Base-by-base conservation (phyloP, 768 basidiomycete species). In the Suillus brevipes region DNA sequence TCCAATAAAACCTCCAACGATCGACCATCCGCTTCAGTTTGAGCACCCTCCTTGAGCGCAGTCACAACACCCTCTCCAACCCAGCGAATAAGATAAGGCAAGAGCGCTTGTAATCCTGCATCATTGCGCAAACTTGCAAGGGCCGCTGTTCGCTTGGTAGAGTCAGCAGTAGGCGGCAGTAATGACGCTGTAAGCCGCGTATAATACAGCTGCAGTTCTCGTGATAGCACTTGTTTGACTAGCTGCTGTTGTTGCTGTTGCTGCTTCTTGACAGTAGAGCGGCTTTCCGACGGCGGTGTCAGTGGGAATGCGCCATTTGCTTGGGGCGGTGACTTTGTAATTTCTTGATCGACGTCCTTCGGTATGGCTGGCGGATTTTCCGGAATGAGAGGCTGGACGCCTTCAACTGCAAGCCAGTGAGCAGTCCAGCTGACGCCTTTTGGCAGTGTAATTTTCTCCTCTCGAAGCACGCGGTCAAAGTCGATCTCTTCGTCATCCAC, bases 361-460 rank as follows among this genome's bases (percentile, higher is more conserved):
- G 89, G 88, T 52, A 91, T 81, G 2, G 89, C 88, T n/a, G 93
- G 90, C 0, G 95, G 95, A 75, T 99, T 99, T 74, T 97, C 94
- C 14, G 94, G 93, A 59, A 97, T 92, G n/a, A 94, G 85, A 0
- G 97, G 96, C 72, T 99, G 97, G 14, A 99, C 92, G 31, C 97
- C 97, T 71, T 99, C 97, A 45, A 99, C 95, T 0, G 96, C 96
- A 38, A 99, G 84, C 97, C 97, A 99, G 74, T 99, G 97, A 2
- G 97, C 96, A 0, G 89, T 91, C 90, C 93, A 96, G 69, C 83
- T 87, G 63, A 92, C 88, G 49, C 89, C 90, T 70, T 90, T 89
- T 0, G 94, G 93, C 9, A 95, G 78, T 2, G 85, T 81, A 42
- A 95, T 88, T 75, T 95, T 91, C 75, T 94, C 93, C 71, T 94